Evolutionary conservation across 305 asterid species (phyloP).

Genomic region (Fraxinus ornus): DNA sequence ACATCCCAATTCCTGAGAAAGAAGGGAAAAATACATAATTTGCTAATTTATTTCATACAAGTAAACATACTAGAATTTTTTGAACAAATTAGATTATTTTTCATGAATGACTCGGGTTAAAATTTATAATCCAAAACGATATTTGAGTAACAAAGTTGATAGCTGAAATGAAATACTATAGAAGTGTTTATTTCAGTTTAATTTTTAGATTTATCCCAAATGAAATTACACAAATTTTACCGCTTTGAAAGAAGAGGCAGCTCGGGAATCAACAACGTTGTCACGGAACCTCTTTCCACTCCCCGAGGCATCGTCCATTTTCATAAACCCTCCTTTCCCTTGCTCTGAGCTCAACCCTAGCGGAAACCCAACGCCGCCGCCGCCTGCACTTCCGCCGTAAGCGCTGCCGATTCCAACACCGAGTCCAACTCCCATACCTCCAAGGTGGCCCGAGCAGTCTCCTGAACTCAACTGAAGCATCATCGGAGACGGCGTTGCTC

Average conservation of each 20-base stretch:
- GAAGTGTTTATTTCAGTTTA: not conserved
- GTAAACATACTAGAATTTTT: not conserved
- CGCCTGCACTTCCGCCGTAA: slow-evolving; percentile 27
- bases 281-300: slow-evolving; percentile 69
- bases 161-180: not conserved
- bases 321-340: slow-evolving; percentile 67
- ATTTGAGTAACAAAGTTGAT: not conserved
- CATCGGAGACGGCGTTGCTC: slow-evolving; percentile 50
- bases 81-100: not conserved
- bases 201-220: slow-evolving; percentile 9
- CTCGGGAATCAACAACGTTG: slow-evolving; percentile 56
- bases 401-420: slow-evolving; percentile 37
- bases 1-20: not conserved
- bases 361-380: slow-evolving; percentile 56
- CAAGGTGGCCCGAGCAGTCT: slow-evolving; percentile 46
- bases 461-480: slow-evolving; percentile 59
- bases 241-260: slow-evolving; percentile 51
- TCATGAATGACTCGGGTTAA: not conserved
- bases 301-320: slow-evolving; percentile 54
- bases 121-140: not conserved
- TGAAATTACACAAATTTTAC: slow-evolving; percentile 24
- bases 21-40: not conserved
- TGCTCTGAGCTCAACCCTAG: slow-evolving; percentile 82
- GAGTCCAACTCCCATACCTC: slow-evolving; percentile 42
- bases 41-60: not conserved